A percentile compares a stretch with the other conserved stretches of the same genome.
phyloP scores from a whole-genome alignment of 257 asterid species.

The Verbascum thapsus region DNA sequence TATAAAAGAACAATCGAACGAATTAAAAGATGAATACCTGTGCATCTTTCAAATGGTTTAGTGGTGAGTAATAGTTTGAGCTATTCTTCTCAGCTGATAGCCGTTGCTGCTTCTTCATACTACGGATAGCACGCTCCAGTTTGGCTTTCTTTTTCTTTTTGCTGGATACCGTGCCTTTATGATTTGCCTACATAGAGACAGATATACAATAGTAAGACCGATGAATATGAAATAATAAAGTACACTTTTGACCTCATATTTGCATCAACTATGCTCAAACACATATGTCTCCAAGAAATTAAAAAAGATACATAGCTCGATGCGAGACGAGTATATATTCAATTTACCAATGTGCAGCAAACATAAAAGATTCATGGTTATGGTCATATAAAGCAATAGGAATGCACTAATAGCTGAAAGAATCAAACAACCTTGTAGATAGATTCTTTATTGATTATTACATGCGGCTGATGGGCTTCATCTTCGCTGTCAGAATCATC shows the following conservation, averaged over 20 bases:
- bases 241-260: background rate
- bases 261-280: slow-evolving; percentile 17
- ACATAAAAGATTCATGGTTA: background rate
- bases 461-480: slow-evolving; percentile 62
- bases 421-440: slow-evolving; percentile 67
- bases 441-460: slow-evolving; percentile 73
- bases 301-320: slow-evolving; percentile 17
- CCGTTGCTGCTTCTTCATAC: slow-evolving; percentile 95
- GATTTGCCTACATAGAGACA: slow-evolving; percentile 61
- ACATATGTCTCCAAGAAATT: slow-evolving; percentile 20
- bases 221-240: background rate
- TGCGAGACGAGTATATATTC: background rate
- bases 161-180: slow-evolving; percentile 90
- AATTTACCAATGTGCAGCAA: background rate
- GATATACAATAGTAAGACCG: slow-evolving; percentile 14
- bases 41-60: slow-evolving; percentile 90
- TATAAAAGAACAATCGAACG: slow-evolving; percentile 21
- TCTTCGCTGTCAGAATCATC: slow-evolving; percentile 85
- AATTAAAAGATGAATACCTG: slow-evolving; percentile 53
- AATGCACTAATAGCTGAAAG: slow-evolving; percentile 9
- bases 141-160: slow-evolving; percentile 98
- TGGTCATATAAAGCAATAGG: background rate
- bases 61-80: slow-evolving; percentile 74
- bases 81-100: slow-evolving; percentile 56
- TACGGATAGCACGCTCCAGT: slow-evolving; percentile 82